These are phyloP conservation scores for Vaucheria bursata DNA, from an alignment of 352 stramenopile species.

Conservation along the genomic window DNA sequence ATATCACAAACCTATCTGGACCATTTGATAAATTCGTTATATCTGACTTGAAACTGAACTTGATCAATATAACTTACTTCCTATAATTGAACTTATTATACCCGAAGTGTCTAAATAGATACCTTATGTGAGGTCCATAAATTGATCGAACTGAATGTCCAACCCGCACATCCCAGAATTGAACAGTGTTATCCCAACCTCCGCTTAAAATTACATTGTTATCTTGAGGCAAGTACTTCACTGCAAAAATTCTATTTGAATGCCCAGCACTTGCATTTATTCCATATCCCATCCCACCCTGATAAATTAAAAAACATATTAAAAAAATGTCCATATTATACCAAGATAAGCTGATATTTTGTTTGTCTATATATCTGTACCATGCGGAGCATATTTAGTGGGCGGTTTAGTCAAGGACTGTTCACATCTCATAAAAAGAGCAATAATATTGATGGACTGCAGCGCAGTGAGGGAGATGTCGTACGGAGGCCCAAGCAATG, in stretches of 20 bases:
- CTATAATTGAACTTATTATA: background rate
- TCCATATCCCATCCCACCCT: conserved; percentile 45
- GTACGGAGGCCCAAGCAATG: no score
- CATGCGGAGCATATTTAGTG: no score
- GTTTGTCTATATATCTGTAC: no score
- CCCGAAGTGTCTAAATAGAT: background rate
- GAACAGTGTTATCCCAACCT: conserved; percentile 81
- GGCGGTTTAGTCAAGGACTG: no score
- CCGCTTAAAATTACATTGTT: conserved; percentile 61
- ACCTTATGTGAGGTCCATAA: conserved; percentile 71
- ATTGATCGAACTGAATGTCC: conserved; percentile 74
- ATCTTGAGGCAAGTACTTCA: conserved; percentile 65
- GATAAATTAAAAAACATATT: conserved; percentile 52
- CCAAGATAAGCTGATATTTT: no score
- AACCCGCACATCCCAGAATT: conserved; percentile 76
- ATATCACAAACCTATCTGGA: no score
- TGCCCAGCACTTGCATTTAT: conserved; percentile 60
- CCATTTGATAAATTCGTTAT: no score
- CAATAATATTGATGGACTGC: no score
- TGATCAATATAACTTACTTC: background rate
- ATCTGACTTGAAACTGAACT: no score
- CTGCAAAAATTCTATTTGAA: conserved; percentile 78
- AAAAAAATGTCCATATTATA: no score
- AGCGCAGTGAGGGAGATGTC: no score
- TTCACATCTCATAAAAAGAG: no score